Conservation (phyloP, 352 stramenopile genomes). For the Elongisporangium prolatum region DNA sequence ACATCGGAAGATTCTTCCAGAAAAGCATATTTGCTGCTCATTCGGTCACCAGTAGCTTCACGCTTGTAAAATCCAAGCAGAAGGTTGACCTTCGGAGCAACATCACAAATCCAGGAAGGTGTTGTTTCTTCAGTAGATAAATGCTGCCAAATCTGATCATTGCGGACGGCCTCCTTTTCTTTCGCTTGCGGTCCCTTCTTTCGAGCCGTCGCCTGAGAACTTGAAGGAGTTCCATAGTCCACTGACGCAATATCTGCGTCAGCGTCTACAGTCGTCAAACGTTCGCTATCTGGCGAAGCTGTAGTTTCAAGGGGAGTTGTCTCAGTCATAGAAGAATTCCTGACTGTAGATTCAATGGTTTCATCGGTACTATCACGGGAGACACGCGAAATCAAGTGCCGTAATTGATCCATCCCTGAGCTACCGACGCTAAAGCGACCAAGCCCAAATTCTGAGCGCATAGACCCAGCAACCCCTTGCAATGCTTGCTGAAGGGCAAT, state of each 20-base stretch:
- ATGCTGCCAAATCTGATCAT: slow-evolving; percentile 10
- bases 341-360: too few species aligned
- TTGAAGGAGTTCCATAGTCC: too few species aligned
- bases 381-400: slow-evolving; percentile 41
- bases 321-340: too few species aligned
- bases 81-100: slow-evolving; percentile 39
- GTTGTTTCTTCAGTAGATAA: slow-evolving; percentile 21
- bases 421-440: slow-evolving; percentile 6
- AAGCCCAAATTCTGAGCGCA: slow-evolving; percentile 11
- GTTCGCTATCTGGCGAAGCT: too few species aligned
- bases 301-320: too few species aligned
- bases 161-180: slow-evolving; percentile 2
- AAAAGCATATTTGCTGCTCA: slow-evolving; percentile 24
- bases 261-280: too few species aligned
- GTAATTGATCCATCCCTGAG: slow-evolving; percentile 48
- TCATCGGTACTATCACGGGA: slow-evolving; percentile 8
- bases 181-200: slow-evolving; percentile 3
- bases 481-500: slow-evolving; percentile 28
- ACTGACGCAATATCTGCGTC: too few species aligned
- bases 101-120: slow-evolving; percentile 28
- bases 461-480: slow-evolving; percentile 32
- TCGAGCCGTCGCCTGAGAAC: not conserved
- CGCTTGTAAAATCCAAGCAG: slow-evolving; percentile 37
- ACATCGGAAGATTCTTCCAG: slow-evolving; percentile 16
- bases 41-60: slow-evolving; percentile 20